Base-by-base conservation (phyloP, 306 rosid species). In the Gynostemma pentaphyllum region DNA sequence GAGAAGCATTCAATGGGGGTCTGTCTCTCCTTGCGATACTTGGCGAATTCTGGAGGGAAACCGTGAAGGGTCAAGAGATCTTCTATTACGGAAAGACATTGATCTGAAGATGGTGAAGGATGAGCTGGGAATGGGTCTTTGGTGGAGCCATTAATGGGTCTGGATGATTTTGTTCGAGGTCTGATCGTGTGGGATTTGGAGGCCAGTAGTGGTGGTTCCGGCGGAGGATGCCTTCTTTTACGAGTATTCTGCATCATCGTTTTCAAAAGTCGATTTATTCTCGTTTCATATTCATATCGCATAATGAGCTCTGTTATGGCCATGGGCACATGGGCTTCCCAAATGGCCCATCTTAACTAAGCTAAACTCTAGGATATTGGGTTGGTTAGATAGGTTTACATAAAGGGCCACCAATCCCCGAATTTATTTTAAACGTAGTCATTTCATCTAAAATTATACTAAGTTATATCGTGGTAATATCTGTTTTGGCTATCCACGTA, bases 21-120 rank as follows among this genome's bases (percentile, higher is more conserved):
- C 49, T 61, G 70, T 45, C 16, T 27, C 63, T 68, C 66, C 28
- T 78, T 70, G 42, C 96, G 83, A 76, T 87, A 83, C 80, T 81
- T 80, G 66, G 78, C 87, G 66, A 90, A 85, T 74, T 90, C 89
- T 57, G 72, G 57, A 1, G 96, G 95, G 29, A 90, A 69, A n/a
- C 83, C 95, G 66, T 90, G 91, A 2, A 78, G 69, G 41, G 85
- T 74, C 75, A 85, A 77, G 66, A 90, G 88, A 27, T 80, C 82
- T 74, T 84, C 87, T 32, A 95, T 83, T 10, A 90, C 70, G 71
- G 78, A 70, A 52, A 46, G 70, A 74, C 95, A 91, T 77, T 81
- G 78, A 45, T 74, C 79, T 5, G 62, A 46, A 70, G 76, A 74
- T 55, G 97, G 97, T 59, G 80, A 70, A 44, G 26, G 30, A 74